Conservation (phyloP, 163 green algal genomes). For the Trebouxiophyceae sp. region DNA sequence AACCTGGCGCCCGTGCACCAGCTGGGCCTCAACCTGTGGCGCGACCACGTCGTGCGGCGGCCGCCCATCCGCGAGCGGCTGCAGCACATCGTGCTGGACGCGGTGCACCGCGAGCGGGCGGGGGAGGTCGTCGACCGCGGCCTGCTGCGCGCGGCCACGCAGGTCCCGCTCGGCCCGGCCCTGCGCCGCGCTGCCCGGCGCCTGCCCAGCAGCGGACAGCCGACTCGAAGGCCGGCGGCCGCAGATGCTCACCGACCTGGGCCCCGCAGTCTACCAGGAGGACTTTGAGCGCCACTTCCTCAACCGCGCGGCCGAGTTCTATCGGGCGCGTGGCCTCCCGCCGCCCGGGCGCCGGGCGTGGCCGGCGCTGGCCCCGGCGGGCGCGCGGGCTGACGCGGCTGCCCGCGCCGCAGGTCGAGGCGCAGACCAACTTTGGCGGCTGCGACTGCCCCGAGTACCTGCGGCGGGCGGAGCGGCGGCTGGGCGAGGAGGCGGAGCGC, state of each 20-base stretch:
- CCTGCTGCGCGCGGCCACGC: slow-evolving; percentile 68
- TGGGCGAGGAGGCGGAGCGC: slow-evolving; percentile 85
- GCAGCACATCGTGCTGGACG: slow-evolving; percentile 53
- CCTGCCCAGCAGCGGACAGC: too few species aligned
- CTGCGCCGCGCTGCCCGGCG: background rate
- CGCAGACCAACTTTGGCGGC: slow-evolving; percentile 60
- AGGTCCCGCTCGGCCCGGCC: slow-evolving; percentile 16
- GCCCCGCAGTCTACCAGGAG: slow-evolving; percentile 70
- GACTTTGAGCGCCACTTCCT: slow-evolving; percentile 94
- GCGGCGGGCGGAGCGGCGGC: slow-evolving; percentile 67
- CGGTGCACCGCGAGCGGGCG: slow-evolving; percentile 71
- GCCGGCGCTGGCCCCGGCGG: too few species aligned
- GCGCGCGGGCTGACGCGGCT: too few species aligned
- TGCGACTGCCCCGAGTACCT: slow-evolving; percentile 91
- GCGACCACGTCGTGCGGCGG: slow-evolving; percentile 71
- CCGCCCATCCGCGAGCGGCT: slow-evolving; percentile 44
- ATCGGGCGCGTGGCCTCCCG: too few species aligned
- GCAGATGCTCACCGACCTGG: slow-evolving; percentile 94
- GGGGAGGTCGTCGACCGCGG: slow-evolving; percentile 80
- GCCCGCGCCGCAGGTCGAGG: slow-evolving; percentile 55
- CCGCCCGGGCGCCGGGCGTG: too few species aligned
- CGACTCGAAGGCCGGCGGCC: background rate
- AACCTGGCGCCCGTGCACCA: slow-evolving; percentile 81
- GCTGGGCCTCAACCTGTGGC: slow-evolving; percentile 91
- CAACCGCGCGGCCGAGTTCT: slow-evolving; percentile 76